Percentiles rank a stretch among this genome's conserved stretches.
Conservation (phyloP, 331 rosid species). For the Malus hybrid region DNA sequence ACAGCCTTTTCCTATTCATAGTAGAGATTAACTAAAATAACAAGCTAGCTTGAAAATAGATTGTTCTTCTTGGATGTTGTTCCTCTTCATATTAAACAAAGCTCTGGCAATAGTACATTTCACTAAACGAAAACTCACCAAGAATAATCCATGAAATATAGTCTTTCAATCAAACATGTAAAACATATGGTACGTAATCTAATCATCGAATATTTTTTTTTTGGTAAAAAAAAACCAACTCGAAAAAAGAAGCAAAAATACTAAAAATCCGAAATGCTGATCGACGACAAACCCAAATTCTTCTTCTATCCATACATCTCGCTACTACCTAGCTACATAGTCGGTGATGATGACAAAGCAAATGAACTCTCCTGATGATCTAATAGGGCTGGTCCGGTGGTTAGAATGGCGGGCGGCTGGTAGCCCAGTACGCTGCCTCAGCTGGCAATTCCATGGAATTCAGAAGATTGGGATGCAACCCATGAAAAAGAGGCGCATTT, state of each 20-base stretch:
- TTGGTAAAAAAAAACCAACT: background rate
- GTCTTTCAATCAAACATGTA: conserved; percentile 18
- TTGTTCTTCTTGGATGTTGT: background rate
- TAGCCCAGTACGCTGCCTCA: conserved; percentile 64
- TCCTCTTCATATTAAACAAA: background rate
- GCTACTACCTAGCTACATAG: conserved; percentile 1
- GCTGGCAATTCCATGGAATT: conserved; percentile 85
- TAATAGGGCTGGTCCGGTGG: background rate
- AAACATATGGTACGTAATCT: conserved; percentile 10
- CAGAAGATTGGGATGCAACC: conserved; percentile 69
- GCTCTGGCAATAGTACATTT: background rate
- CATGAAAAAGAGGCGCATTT: conserved; percentile 68
- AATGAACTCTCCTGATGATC: background rate
- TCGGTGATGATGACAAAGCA: background rate
- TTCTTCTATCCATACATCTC: background rate
- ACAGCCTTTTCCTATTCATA: background rate
- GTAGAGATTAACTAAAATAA: background rate
- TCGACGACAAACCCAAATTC: conserved; percentile 8
- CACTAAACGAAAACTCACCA: conserved; percentile 7
- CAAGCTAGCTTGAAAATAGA: background rate
- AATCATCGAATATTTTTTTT: background rate
- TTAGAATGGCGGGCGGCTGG: conserved; percentile 77
- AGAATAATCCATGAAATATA: conserved; percentile 27
- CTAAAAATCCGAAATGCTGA: conserved; percentile 13
- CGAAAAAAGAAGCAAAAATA: background rate